Base-by-base conservation (phyloP, 306 rosid genomes). In the Ormosia emarginata region DNA sequence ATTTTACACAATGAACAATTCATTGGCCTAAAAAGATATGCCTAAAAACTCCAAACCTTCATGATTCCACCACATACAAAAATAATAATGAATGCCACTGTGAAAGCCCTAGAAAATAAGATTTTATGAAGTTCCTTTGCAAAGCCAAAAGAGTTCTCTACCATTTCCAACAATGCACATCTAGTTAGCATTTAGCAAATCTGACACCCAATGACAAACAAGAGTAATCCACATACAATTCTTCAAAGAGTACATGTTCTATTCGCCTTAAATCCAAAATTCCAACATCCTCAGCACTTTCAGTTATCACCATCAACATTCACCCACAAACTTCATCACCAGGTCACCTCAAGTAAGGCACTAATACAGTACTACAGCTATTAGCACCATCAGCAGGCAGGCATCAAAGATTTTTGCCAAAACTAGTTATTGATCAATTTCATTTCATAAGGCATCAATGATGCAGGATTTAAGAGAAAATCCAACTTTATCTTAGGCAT, bases 281-380 rank as follows among this genome's bases (percentile, higher is more conserved):
- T 30, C 29, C 29, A 50, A 62, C 57, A 50, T 67, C 55, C 47
- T 40, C 29, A 10, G 15, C 75, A 55, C 36, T 24, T 53, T 40
- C n/a, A 57, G 70, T 34, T 58, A 18, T 56, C 33, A 17, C 56
- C 18, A 40, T 3, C 14, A 49, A 52, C 18, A 47, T 50, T 65
- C 52, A 52, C 55, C 40, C 46, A 59, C 47, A 82, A 49, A 49
- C 40, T 62, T 29, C 46, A 37, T 47, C 29, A 18, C 50, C 46
- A 59, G 14, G 32, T 58, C 58, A 69, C 24, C 24, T 71, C 64
- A 77, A 82, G 82, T 52, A 82, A 74, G 17, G 49, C 52, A 53
- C 52, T 32, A 32, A 37, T 30, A 39, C 2, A 10, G 18, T 14
- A 2, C 10, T n/a, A 47, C 17, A 14, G 24, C 53, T 36, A 69